A percentile compares a stretch with the other conserved stretches of the same genome.
phyloP scores from a whole-genome alignment of 192 early-diverging fungal genomes.

The Coemansia sp. region DNA sequence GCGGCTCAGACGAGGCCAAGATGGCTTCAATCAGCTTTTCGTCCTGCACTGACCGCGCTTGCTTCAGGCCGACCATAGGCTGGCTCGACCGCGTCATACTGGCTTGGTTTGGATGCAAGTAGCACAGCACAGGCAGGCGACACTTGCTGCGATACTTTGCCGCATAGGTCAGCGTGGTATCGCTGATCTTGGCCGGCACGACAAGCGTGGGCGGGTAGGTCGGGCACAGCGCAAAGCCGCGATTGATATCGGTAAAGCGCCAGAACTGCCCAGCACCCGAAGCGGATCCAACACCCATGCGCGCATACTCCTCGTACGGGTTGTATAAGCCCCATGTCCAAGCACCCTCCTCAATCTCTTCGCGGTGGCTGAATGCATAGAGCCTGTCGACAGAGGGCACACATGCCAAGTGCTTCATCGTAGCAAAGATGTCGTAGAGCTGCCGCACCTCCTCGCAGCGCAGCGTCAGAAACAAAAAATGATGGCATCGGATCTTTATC shows the following conservation, averaged over 20 bases:
- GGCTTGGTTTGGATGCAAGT: slow-evolving; percentile 84
- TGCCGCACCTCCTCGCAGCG: slow-evolving; percentile 69
- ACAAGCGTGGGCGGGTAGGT: slow-evolving; percentile 87
- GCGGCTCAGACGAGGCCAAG: slow-evolving; percentile 64
- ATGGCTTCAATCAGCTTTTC: slow-evolving; percentile 96
- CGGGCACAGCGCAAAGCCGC: slow-evolving; percentile 80
- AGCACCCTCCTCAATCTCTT: slow-evolving; percentile 35
- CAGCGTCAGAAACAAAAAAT: slow-evolving; percentile 81
- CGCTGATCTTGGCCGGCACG: slow-evolving; percentile 88
- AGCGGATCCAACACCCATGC: slow-evolving; percentile 76
- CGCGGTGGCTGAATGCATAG: slow-evolving; percentile 78
- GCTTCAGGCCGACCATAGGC: slow-evolving; percentile 95
- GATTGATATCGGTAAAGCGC: slow-evolving; percentile 80
- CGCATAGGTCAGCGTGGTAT: slow-evolving; percentile 87
- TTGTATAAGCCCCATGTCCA: slow-evolving; percentile 76
- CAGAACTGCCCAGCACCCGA: slow-evolving; percentile 62
- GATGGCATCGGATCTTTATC: slow-evolving; percentile 74
- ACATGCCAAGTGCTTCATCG: slow-evolving; percentile 81
- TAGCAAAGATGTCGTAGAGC: slow-evolving; percentile 75
- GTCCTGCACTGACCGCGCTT: slow-evolving; percentile 94
- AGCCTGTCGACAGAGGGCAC: slow-evolving; percentile 73
- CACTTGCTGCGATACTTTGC: slow-evolving; percentile 89
- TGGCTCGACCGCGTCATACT: slow-evolving; percentile 94
- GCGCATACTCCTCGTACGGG: slow-evolving; percentile 74
- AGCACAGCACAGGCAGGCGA: slow-evolving; percentile 87